Evolutionary conservation across 441 rosid genomes (phyloP).

Genomic region (Syzygium syzygioides): DNA sequence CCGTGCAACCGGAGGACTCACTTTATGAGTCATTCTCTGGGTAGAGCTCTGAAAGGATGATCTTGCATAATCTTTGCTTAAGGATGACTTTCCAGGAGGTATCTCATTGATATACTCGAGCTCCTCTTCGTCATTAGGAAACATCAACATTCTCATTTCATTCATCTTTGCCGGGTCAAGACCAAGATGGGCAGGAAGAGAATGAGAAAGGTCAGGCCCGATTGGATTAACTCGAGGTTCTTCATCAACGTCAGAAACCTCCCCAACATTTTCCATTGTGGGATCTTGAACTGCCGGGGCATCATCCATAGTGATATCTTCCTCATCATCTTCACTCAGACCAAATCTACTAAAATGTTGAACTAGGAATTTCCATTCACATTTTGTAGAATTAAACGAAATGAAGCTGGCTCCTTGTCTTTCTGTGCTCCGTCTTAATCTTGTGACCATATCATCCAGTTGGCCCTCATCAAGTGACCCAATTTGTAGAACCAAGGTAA

Average conservation of each 20-base stretch:
- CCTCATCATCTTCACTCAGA: constrained; percentile 86
- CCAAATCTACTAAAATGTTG: constrained; percentile 94
- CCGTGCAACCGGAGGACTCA: constrained; percentile 40
- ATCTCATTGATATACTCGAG: constrained; percentile 32
- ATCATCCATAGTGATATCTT: constrained; percentile 77
- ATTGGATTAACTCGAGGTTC: constrained; percentile 33
- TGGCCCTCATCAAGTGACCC: constrained; percentile 20
- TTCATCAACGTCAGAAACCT: constrained; percentile 33
- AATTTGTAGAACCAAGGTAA: constrained; percentile 46
- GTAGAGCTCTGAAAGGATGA: constrained; percentile 32
- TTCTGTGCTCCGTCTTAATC: constrained; percentile 37
- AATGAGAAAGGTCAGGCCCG: constrained; percentile 77
- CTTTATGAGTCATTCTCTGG: constrained; percentile 43
- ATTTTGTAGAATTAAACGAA: constrained; percentile 48
- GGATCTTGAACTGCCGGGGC: constrained; percentile 33
- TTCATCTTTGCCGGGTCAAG: constrained; percentile 85
- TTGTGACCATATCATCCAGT: constrained; percentile 31
- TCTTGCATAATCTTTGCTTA: constrained; percentile 36
- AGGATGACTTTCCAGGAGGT: constrained; percentile 30
- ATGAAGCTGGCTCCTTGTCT: constrained; percentile 78
- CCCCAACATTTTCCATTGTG: constrained; percentile 30
- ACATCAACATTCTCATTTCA: constrained; percentile 84
- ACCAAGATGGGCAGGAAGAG: constrained; percentile 92
- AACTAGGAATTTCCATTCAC: constrained; percentile 80
- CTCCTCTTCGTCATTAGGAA: constrained; percentile 52